A percentile compares a stretch with the other conserved stretches of the same genome.
Evolutionary conservation across 2,329 filamentous ascomycete species (phyloP).

Genomic region (Aspergillus tanneri): DNA sequence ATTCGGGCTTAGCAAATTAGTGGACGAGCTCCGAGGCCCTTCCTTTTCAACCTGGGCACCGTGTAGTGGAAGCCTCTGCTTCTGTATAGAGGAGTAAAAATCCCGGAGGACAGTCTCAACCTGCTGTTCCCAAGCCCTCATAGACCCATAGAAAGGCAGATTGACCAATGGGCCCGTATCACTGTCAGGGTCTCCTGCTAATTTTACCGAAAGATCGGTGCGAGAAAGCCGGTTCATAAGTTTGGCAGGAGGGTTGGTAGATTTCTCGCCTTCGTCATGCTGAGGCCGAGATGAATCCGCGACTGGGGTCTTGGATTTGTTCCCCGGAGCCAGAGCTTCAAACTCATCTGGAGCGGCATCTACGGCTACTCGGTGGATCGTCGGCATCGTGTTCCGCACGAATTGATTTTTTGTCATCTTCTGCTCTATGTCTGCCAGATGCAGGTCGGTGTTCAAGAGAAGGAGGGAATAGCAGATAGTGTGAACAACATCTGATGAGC

Average conservation of each 20-base stretch:
- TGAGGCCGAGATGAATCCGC: slow-evolving; percentile 41
- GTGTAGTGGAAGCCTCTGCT: slow-evolving; percentile 81
- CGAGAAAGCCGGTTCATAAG: slow-evolving; percentile 28
- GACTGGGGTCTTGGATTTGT: slow-evolving; percentile 31
- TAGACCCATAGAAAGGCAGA: slow-evolving; percentile 68
- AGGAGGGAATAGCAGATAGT: slow-evolving; percentile 96
- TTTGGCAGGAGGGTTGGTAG: slow-evolving; percentile 21
- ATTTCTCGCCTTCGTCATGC: slow-evolving; percentile 19
- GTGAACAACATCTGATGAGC: slow-evolving; percentile 78
- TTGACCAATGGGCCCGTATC: slow-evolving; percentile 70
- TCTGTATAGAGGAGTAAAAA: slow-evolving; percentile 86
- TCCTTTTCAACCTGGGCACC: slow-evolving; percentile 58
- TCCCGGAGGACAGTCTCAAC: slow-evolving; percentile 88
- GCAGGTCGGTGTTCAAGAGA: slow-evolving; percentile 91
- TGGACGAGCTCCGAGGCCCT: slow-evolving; percentile 44
- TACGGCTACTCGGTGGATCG: slow-evolving; percentile 72
- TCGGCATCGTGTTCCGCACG: slow-evolving; percentile 92
- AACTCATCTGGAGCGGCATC: slow-evolving; percentile 71
- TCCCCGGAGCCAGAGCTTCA: slow-evolving; percentile 46
- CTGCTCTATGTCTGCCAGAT: slow-evolving; percentile 89
- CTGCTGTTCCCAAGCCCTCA: slow-evolving; percentile 82
- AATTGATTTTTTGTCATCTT: slow-evolving; percentile 97
- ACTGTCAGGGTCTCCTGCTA: slow-evolving; percentile 32
- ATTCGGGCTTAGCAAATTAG: slow-evolving; percentile 68
- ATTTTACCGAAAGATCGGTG: slow-evolving; percentile 26